phyloP scores from a whole-genome alignment of 2,329 filamentous ascomycete genomes.

The Furcasterigmium sp. region DNA sequence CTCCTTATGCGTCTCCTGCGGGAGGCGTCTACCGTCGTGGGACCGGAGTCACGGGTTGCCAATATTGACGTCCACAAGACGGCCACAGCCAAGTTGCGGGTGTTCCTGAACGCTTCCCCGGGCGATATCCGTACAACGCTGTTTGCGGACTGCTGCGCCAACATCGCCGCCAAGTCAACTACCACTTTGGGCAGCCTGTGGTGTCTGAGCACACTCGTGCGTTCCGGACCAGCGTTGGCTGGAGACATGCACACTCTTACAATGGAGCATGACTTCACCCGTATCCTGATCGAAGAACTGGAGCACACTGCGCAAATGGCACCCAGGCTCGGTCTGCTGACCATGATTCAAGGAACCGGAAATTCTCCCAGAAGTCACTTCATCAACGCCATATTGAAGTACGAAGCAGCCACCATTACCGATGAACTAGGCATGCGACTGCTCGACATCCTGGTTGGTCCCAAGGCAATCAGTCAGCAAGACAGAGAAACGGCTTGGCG shows the following conservation, averaged over 20 bases:
- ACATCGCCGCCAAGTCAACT: conserved; percentile 58
- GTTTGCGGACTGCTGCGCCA: conserved; percentile 60
- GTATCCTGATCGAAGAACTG: conserved; percentile 60
- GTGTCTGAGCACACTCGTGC: conserved; percentile 50
- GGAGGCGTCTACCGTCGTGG: conserved; percentile 55
- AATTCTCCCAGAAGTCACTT: conserved; percentile 53
- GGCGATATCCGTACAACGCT: conserved; percentile 57
- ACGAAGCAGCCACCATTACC: conserved; percentile 58
- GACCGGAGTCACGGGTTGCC: conserved; percentile 47
- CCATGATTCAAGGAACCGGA: conserved; percentile 39
- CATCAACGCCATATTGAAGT: conserved; percentile 51
- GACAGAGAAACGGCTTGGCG: conserved; percentile 67
- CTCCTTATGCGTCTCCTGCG: conserved; percentile 63
- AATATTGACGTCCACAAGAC: conserved; percentile 59
- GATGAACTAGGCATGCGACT: conserved; percentile 56
- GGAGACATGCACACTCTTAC: conserved; percentile 54
- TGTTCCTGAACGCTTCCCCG: conserved; percentile 44
- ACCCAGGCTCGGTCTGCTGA: conserved; percentile 26
- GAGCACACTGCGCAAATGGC: conserved; percentile 41
- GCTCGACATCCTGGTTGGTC: conserved; percentile 70
- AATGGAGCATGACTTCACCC: conserved; percentile 55
- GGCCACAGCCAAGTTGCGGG: conserved; percentile 56
- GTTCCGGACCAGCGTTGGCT: conserved; percentile 29
- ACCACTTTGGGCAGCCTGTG: conserved; percentile 71
- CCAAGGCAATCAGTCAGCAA: conserved; percentile 49